Evolutionary conservation across 1,139 yeast species (phyloP).

Genomic region (Geotrichum candidum): DNA sequence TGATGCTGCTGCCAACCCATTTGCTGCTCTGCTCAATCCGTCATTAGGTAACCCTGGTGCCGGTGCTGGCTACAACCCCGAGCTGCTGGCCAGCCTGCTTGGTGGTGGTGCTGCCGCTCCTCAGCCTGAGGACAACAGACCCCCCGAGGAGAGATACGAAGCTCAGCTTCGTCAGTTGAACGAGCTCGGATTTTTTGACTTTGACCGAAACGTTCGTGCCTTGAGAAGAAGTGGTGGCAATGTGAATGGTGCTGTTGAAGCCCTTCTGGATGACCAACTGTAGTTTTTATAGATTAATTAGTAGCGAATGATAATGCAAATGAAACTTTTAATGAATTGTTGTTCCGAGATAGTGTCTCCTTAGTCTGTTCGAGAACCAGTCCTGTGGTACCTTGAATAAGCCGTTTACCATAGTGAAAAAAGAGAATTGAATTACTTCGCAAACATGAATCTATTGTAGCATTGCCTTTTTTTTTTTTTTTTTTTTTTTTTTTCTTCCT

Average conservation of each 20-base stretch:
- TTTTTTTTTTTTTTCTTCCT: background rate
- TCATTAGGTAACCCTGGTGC: constrained; percentile 18
- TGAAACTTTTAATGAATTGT: background rate
- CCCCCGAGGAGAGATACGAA: constrained; percentile 94
- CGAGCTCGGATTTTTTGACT: constrained; percentile 94
- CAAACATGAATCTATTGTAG: background rate
- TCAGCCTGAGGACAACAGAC: constrained; percentile 63
- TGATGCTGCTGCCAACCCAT: constrained; percentile 24
- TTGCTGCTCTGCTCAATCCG: constrained; percentile 22
- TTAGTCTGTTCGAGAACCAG: background rate
- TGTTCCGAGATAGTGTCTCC: background rate
- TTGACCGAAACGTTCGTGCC: constrained; percentile 86
- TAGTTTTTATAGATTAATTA: constrained; percentile 18
- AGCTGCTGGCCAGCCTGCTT: constrained; percentile 22
- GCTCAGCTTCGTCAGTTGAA: constrained; percentile 86
- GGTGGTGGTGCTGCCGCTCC: constrained; percentile 22
- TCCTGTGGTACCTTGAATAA: background rate
- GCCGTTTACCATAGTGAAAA: background rate
- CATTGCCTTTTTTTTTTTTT: background rate
- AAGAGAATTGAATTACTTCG: background rate
- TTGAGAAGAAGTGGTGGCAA: constrained; percentile 93
- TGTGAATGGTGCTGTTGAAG: constrained; percentile 94
- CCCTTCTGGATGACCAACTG: constrained; percentile 56
- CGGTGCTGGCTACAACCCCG: constrained; percentile 22
- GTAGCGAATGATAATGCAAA: background rate